Evolutionary conservation across 2,329 filamentous ascomycete genomes (phyloP).

Genomic region (Scopulariopsis brevicaulis): DNA sequence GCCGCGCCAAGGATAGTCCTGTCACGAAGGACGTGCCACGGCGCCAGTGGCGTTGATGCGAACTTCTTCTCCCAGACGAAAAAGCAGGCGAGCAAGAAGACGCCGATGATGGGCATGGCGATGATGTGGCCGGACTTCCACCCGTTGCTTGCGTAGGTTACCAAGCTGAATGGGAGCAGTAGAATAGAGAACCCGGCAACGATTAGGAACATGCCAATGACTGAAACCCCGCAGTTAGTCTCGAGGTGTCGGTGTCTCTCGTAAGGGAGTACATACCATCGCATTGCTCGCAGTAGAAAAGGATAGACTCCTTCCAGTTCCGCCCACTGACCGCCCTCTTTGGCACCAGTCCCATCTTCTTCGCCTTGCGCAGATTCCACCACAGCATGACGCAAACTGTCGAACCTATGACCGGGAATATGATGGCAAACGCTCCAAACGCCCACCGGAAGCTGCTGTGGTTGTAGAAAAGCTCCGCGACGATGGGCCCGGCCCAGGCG

Average conservation of each 20-base stretch:
- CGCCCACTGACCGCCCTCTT: constrained; percentile 22
- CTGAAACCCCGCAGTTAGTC: constrained; percentile 7
- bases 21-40: constrained; percentile 34
- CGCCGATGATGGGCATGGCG: constrained; percentile 36
- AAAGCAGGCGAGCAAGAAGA: constrained; percentile 34
- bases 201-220: constrained; percentile 38
- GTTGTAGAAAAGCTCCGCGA: constrained; percentile 24
- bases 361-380: constrained; percentile 31
- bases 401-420: constrained; percentile 37
- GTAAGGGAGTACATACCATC: constrained; percentile 26
- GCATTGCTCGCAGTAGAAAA: constrained; percentile 45
- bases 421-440: constrained; percentile 53
- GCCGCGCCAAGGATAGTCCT: constrained; percentile 34
- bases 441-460: constrained; percentile 30
- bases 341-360: constrained; percentile 28
- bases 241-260: background rate
- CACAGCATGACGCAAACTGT: constrained; percentile 22
- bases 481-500: constrained; percentile 28
- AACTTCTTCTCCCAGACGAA: constrained; percentile 44
- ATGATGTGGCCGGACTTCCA: constrained; percentile 34
- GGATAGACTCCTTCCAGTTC: constrained; percentile 30
- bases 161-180: constrained; percentile 36
- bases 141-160: constrained; percentile 17
- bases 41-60: constrained; percentile 46
- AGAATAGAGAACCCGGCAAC: constrained; percentile 39